Evolutionary conservation across 2,329 filamentous ascomycete genomes (phyloP).

Genomic region (Colletotrichum liriopes): DNA sequence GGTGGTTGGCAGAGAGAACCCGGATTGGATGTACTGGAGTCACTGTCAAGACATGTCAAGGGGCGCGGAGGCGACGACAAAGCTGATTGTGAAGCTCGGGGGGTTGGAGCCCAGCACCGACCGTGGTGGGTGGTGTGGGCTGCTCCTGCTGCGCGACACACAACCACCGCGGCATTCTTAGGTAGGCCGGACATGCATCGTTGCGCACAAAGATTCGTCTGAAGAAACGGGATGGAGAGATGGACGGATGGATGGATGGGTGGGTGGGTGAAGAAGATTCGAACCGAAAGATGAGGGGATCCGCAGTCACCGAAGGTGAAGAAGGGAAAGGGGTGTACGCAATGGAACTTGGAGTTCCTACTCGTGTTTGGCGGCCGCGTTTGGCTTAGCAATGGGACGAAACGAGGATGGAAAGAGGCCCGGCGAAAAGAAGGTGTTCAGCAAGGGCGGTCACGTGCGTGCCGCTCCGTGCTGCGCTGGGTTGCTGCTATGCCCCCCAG

Average conservation of each 20-base stretch:
- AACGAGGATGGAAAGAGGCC: constrained; percentile 2
- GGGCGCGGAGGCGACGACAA: constrained; percentile 11
- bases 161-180: constrained; percentile 9
- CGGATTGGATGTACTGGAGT: background rate
- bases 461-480: background rate
- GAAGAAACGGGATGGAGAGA: background rate
- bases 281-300: constrained; percentile 6
- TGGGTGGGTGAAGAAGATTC: background rate
- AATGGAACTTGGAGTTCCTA: background rate
- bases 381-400: constrained; percentile 12
- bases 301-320: background rate
- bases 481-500: background rate
- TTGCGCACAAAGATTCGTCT: constrained; percentile 10
- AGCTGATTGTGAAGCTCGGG: constrained; percentile 11
- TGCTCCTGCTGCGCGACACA: constrained; percentile 12
- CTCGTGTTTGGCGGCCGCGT: background rate
- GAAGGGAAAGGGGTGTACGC: background rate
- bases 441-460: constrained; percentile 7
- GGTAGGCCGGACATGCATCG: background rate
- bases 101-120: background rate
- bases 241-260: background rate
- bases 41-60: background rate
- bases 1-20: background rate
- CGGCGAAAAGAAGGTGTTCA: background rate
- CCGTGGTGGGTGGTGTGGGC: background rate